These are phyloP conservation scores for Agapanthus africanus DNA, from an alignment of 106 monocot genomes.

Conservation along the genomic window DNA sequence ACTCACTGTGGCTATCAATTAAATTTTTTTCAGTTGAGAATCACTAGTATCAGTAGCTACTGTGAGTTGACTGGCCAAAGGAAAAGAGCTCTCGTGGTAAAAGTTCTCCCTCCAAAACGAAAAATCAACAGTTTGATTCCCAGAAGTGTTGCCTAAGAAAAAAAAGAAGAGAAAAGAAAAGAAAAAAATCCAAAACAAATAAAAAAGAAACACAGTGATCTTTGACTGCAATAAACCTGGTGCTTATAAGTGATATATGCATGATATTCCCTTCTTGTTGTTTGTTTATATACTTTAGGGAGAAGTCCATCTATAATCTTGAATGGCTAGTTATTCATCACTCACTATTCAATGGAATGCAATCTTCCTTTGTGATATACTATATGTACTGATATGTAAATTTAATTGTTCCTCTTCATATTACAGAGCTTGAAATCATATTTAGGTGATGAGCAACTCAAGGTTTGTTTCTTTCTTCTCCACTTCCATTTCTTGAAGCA, in stretches of 20 bases:
- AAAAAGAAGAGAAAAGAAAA: too few relatives aligned
- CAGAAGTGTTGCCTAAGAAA: too few relatives aligned
- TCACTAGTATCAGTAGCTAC: too few relatives aligned
- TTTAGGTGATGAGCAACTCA: conserved; percentile 83
- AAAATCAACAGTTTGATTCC: too few relatives aligned
- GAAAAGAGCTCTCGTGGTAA: too few relatives aligned
- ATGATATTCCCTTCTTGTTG: neutral
- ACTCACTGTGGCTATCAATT: too few relatives aligned
- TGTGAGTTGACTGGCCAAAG: too few relatives aligned
- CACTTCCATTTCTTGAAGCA: neutral
- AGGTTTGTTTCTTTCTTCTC: conserved; percentile 38
- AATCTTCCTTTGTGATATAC: neutral
- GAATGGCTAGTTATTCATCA: neutral
- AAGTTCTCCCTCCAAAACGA: too few relatives aligned
- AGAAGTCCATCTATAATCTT: neutral
- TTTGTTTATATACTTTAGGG: neutral
- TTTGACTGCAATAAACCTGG: neutral
- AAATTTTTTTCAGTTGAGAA: too few relatives aligned
- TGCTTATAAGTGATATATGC: neutral
- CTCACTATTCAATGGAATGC: neutral
- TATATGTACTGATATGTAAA: neutral
- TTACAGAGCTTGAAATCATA: conserved; percentile 81
- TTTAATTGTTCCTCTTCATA: neutral
- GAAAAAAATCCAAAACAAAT: too few relatives aligned
- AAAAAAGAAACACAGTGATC: too few relatives aligned